Conservation (phyloP, 768 basidiomycete genomes). For the Panaeolus cyanescens region DNA sequence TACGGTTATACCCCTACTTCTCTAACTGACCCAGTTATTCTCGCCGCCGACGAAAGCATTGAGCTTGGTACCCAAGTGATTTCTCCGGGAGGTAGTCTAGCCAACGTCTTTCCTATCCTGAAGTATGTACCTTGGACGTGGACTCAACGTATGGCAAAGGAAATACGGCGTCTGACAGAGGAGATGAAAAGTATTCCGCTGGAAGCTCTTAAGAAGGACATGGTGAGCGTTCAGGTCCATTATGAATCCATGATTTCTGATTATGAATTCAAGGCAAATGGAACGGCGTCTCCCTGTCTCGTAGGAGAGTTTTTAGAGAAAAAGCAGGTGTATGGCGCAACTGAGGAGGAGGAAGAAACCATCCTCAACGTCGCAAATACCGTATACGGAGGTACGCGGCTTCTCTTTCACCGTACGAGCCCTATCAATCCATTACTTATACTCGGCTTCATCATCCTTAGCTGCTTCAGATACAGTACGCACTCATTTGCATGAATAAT, state of each 20-base stretch:
- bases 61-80: slow-evolving; percentile 5
- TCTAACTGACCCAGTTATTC: slow-evolving; percentile 12
- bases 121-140: slow-evolving; percentile 12
- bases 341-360: slow-evolving; percentile 4
- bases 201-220: background rate
- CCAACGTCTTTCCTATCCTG: slow-evolving; percentile 15
- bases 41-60: slow-evolving; percentile 4
- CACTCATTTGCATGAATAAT: too few relatives aligned
- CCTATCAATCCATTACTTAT: background rate
- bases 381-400: slow-evolving; percentile 19
- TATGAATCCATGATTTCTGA: too few relatives aligned
- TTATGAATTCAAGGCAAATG: slow-evolving; percentile 1
- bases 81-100: slow-evolving; percentile 5
- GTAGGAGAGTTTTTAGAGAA: slow-evolving; percentile 10
- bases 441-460: background rate
- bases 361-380: slow-evolving; percentile 13
- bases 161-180: background rate
- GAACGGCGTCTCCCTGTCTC: slow-evolving; percentile 5
- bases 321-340: background rate
- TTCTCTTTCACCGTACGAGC: too few relatives aligned
- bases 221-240: background rate
- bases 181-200: slow-evolving; percentile 7
- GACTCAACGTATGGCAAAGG: slow-evolving; percentile 1
- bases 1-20: slow-evolving; percentile 16
- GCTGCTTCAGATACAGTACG: background rate